Conservation (phyloP, 2,329 filamentous ascomycete genomes). For the Fusarium sp. region DNA sequence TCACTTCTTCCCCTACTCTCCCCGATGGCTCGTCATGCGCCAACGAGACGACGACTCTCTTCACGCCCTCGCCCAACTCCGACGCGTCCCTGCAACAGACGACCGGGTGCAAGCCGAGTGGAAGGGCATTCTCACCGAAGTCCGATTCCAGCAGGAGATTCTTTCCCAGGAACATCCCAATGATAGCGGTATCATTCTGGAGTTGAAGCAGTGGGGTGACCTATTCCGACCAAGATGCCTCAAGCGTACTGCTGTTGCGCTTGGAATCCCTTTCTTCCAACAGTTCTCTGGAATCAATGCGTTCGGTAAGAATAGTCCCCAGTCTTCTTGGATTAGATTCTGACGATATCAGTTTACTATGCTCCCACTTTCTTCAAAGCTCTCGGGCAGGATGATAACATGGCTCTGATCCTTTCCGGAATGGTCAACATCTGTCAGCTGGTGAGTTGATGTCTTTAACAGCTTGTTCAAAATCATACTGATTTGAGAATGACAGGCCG, state of each 20-base stretch:
- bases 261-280: conserved; percentile 35
- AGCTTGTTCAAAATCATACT: not conserved
- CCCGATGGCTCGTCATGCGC: conserved; percentile 57
- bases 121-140: conserved; percentile 62
- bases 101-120: conserved; percentile 59
- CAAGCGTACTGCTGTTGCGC: conserved; percentile 6
- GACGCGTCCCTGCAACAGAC: conserved; percentile 56
- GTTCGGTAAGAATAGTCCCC: not conserved
- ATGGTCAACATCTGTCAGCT: conserved; percentile 52
- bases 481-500: not conserved
- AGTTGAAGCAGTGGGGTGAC: conserved; percentile 12
- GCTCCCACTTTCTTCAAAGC: conserved; percentile 43
- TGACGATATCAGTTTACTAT: conserved; percentile 33
- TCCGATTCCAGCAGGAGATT: conserved; percentile 55
- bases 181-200: not conserved
- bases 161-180: conserved; percentile 6
- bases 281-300: conserved; percentile 28
- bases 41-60: conserved; percentile 54
- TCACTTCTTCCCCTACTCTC: conserved; percentile 60
- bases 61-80: conserved; percentile 51
- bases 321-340: not conserved
- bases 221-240: conserved; percentile 4
- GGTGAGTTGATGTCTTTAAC: not conserved
- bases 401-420: conserved; percentile 48
- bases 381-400: conserved; percentile 45